These are phyloP conservation scores for Eucalyptus tenuipes DNA, from an alignment of 345 rosid species.

Conservation along the genomic window DNA sequence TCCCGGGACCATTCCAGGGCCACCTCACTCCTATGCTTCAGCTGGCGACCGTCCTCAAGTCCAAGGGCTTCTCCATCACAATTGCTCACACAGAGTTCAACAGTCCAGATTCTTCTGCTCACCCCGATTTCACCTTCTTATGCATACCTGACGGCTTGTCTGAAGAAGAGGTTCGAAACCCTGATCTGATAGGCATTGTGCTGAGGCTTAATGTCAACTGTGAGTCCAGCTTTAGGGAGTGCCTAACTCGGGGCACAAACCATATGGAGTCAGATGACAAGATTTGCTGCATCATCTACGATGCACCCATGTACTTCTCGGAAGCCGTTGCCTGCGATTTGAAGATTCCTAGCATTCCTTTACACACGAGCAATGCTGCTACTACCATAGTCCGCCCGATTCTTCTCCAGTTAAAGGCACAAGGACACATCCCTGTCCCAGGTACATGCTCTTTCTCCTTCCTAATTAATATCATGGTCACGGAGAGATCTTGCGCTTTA, in stretches of 20 bases:
- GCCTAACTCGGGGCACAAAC: background rate
- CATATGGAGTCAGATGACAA: background rate
- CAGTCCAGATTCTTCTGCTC: conserved; percentile 13
- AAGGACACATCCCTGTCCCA: conserved; percentile 11
- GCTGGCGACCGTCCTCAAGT: conserved; percentile 41
- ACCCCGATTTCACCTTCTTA: conserved; percentile 21
- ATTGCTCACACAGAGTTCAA: conserved; percentile 24
- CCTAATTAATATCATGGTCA: background rate
- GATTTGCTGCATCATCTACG: conserved; percentile 31
- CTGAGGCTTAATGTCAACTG: conserved; percentile 19
- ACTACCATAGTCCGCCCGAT: conserved; percentile 5
- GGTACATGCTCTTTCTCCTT: conserved; percentile 8
- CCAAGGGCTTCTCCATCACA: conserved; percentile 46
- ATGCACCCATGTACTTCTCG: conserved; percentile 24
- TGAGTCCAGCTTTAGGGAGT: conserved; percentile 10
- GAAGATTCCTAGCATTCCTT: conserved; percentile 24
- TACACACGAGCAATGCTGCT: conserved; percentile 14
- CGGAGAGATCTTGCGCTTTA: background rate
- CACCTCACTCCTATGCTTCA: conserved; percentile 68
- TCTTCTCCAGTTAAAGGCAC: background rate
- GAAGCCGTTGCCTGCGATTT: conserved; percentile 18
- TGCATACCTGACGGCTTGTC: conserved; percentile 20
- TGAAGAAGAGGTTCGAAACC: background rate
- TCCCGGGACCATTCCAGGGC: conserved; percentile 53
- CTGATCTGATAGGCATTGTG: conserved; percentile 1